These are phyloP conservation scores for Rubia yunnanensis DNA, from an alignment of 257 asterid species.

Conservation along the genomic window DNA sequence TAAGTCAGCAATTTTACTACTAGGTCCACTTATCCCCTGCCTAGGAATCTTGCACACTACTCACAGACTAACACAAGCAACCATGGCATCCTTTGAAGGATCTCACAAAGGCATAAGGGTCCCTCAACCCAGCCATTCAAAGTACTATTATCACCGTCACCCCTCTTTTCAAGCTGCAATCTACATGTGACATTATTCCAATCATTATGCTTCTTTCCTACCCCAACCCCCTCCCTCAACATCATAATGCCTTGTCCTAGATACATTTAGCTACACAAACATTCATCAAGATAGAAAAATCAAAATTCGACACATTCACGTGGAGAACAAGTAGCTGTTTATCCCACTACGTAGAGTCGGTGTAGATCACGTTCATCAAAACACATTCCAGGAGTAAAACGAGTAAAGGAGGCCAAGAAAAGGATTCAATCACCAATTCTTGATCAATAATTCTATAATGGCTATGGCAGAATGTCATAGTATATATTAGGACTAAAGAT, in stretches of 20 bases:
- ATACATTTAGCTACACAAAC: neutral
- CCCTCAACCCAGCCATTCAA: neutral
- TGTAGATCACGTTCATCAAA: neutral
- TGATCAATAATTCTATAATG: neutral
- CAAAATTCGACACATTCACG: neutral
- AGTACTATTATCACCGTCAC: neutral
- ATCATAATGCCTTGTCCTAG: neutral
- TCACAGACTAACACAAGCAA: neutral
- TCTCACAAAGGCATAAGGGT: neutral
- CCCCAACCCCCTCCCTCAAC: neutral
- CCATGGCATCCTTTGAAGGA: neutral
- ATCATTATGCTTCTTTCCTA: slow-evolving; percentile 3
- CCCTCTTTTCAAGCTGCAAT: slow-evolving; percentile 5
- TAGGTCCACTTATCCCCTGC: slow-evolving; percentile 6
- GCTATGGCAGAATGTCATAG: slow-evolving; percentile 2
- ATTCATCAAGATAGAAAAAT: neutral
- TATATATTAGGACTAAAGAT: slow-evolving; percentile 3
- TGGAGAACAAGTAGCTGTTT: neutral
- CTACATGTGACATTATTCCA: slow-evolving; percentile 15
- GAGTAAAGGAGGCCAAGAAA: neutral
- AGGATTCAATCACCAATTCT: neutral
- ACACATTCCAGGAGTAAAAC: neutral
- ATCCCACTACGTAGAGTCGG: too few species aligned
- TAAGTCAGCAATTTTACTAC: slow-evolving; percentile 4
- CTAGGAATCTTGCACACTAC: slow-evolving; percentile 3